Conservation (phyloP, 495 filamentous ascomycete species). For the Platismatia glauca region DNA sequence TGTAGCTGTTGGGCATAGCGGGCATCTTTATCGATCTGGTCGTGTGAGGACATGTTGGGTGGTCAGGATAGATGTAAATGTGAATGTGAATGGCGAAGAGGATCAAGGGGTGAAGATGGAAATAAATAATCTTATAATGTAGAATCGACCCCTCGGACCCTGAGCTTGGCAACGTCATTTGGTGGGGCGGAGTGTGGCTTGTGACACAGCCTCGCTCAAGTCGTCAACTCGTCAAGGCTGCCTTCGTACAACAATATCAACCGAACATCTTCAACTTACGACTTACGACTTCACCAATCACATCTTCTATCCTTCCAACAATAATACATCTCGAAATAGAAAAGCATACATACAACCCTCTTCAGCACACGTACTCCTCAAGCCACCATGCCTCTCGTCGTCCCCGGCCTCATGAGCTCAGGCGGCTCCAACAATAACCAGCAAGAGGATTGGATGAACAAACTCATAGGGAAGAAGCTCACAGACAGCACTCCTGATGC, state of each 20-base stretch:
- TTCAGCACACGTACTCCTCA: not conserved
- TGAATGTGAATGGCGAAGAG: not conserved
- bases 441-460: slow-evolving; percentile 59
- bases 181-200: slow-evolving; percentile 10
- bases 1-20: not conserved
- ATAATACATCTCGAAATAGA: too few species aligned
- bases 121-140: not conserved
- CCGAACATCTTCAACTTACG: not conserved
- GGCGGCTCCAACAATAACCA: slow-evolving; percentile 36
- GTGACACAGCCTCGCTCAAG: slow-evolving; percentile 7
- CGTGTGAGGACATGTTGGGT: not conserved
- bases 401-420: slow-evolving; percentile 51
- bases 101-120: not conserved
- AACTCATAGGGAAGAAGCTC: slow-evolving; percentile 69
- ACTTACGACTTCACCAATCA: too few species aligned
- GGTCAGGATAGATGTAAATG: not conserved
- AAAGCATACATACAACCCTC: not conserved
- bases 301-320: too few species aligned
- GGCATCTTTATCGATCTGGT: not conserved
- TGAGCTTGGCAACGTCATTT: slow-evolving; percentile 6
- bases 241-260: not conserved
- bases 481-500: slow-evolving; percentile 29
- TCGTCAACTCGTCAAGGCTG: too few species aligned
- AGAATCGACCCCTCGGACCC: not conserved
- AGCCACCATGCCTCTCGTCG: slow-evolving; percentile 70